Evolutionary conservation across 306 rosid genomes (phyloP).

Genomic region (Vigna reflexopilosa): DNA sequence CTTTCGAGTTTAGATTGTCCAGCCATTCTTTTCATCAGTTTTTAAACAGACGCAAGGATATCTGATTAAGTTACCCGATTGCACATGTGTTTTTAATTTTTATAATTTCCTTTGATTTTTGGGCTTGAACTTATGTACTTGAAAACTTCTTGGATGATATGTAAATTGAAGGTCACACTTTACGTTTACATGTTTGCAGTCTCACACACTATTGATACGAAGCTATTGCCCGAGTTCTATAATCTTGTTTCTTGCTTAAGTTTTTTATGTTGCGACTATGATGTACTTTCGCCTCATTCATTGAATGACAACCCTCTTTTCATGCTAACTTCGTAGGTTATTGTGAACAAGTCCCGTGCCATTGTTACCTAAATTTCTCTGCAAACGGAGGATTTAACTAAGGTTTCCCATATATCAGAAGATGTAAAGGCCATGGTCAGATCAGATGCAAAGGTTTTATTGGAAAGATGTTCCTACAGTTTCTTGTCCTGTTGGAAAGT

Average conservation of each 20-base stretch:
- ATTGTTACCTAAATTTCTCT: constrained; percentile 66
- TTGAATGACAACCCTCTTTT: constrained; percentile 18
- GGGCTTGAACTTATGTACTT: background rate
- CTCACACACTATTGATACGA: constrained; percentile 1
- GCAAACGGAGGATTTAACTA: constrained; percentile 66
- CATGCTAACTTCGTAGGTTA: constrained; percentile 59
- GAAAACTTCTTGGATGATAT: constrained; percentile 36
- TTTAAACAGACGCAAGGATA: constrained; percentile 20
- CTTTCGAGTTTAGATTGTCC: constrained; percentile 13
- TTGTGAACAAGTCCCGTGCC: constrained; percentile 90
- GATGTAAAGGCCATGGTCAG: constrained; percentile 71
- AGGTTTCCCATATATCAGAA: constrained; percentile 68
- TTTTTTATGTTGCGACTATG: constrained; percentile 26
- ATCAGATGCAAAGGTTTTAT: constrained; percentile 71
- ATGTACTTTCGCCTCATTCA: constrained; percentile 28
- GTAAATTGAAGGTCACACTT: constrained; percentile 15
- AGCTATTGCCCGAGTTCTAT: constrained; percentile 22
- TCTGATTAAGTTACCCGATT: constrained; percentile 18
- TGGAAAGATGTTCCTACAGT: constrained; percentile 78
- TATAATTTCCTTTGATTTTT: background rate
- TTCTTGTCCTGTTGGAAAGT: constrained; percentile 77
- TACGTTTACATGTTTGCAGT: background rate
- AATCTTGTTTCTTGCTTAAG: constrained; percentile 17
- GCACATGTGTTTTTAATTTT: background rate
- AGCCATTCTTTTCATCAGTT: background rate